These are phyloP conservation scores for Yamadazyma atmosphaerica DNA, from an alignment of 1,139 yeast genomes.

Conservation along the genomic window DNA sequence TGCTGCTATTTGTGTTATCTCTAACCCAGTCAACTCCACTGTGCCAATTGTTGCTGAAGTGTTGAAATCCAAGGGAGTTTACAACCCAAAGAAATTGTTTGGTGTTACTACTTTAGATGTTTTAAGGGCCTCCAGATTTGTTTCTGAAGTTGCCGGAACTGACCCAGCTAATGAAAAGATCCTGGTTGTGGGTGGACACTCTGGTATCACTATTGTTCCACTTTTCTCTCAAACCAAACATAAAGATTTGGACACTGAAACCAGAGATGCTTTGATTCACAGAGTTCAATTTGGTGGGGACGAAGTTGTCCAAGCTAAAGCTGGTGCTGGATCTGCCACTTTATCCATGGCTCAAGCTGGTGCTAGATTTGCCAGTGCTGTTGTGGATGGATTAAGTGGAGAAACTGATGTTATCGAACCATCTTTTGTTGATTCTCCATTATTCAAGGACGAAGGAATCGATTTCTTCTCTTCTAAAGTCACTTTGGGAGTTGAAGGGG, in stretches of 20 bases:
- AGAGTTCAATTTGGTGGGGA: constrained; percentile 98
- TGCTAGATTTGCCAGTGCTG: constrained; percentile 68
- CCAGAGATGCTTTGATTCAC: constrained; percentile 70
- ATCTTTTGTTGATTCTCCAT: constrained; percentile 50
- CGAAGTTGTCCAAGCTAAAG: constrained; percentile 93
- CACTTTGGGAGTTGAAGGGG: constrained; percentile 58
- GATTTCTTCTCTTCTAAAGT: constrained; percentile 68
- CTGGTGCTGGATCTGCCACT: constrained; percentile 94
- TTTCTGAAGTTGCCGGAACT: constrained; percentile 55
- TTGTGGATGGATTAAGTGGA: constrained; percentile 57
- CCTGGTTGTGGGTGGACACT: constrained; percentile 95
- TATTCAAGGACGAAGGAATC: constrained; percentile 51
- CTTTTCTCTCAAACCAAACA: constrained; percentile 68
- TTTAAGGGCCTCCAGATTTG: constrained; percentile 85
- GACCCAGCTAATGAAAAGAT: constrained; percentile 63
- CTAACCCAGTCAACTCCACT: constrained; percentile 95
- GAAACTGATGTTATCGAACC: constrained; percentile 51
- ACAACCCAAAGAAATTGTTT: constrained; percentile 77
- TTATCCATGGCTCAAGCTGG: constrained; percentile 97
- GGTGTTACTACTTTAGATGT: constrained; percentile 94
- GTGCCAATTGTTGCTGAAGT: constrained; percentile 92
- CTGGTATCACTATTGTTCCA: constrained; percentile 94
- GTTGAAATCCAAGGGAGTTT: constrained; percentile 69
- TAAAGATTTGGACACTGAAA: constrained; percentile 48
- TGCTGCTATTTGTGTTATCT: constrained; percentile 76